Evolutionary conservation across 23 red algal species (phyloP), one percentile per base, ranked within the genome.

Genomic region (Gracilaria gracilis): DNA sequence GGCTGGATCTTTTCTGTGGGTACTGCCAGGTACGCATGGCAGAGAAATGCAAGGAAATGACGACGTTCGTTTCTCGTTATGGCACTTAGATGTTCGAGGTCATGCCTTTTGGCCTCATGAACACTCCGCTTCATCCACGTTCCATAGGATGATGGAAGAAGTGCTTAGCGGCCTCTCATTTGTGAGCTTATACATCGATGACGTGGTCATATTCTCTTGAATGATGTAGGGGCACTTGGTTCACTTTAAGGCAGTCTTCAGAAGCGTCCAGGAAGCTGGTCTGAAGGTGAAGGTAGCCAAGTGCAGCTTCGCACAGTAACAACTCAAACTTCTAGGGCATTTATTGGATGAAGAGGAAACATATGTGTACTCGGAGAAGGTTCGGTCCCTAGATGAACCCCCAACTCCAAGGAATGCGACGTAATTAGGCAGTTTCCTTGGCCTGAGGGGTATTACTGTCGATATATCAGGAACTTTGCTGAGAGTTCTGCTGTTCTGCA

Each of bases 91-190:
- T 35, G 38, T 84, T 84, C 24, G 54, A 38, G 36, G 5, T 84
- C 4, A 84, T 84, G 81, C 81, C 57, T 0, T 67, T 84, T 67
- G 14, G 81, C 3, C 81, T 84, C 27, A 84, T 84, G 57, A 84
- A 84, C 24, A 28, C 81, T 19, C 81, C 81, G n/a, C n/a, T n/a
- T n/a, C n/a, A n/a, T 83, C 48, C 2, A 83, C 48, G 11, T 83
- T 59, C 2, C 54, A 62, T 7, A 9, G 80, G 15, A 83, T 83
- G 40, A 66, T 64, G 3, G 51, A 83, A 8, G 11, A 33, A 2
- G 57, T 64, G 7, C 48, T 83, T 17, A 9, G 58, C 5, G 48
- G 49, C 17, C 21, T 64, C 11, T 33, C 80, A 2, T 83, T 83
- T 0, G 19, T 42, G 0, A 11, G 80, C 4, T 50, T 83, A 4